Evolutionary conservation across 2,329 filamentous ascomycete species (phyloP).

Genomic region (Ophiostoma quercus): DNA sequence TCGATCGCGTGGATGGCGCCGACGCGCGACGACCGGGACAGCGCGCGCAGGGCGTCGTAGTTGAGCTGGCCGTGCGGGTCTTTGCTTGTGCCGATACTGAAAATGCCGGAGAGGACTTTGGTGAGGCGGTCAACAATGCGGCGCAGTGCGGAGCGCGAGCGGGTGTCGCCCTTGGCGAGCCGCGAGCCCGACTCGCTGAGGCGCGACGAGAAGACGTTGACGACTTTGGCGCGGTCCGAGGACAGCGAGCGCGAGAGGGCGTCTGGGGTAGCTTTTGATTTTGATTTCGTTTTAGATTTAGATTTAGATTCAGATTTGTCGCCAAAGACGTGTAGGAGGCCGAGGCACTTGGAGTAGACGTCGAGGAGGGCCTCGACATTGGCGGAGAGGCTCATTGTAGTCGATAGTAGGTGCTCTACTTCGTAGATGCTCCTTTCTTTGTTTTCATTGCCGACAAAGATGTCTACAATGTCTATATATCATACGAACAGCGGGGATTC

Average conservation of each 20-base stretch:
- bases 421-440: too few species aligned
- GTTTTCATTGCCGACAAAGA: too few species aligned
- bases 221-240: slow-evolving; percentile 40
- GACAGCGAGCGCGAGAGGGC: slow-evolving; percentile 34
- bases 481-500: neutral
- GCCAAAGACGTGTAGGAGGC: slow-evolving; percentile 25
- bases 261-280: neutral
- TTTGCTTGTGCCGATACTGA: slow-evolving; percentile 33
- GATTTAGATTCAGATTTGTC: neutral
- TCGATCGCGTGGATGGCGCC: slow-evolving; percentile 48
- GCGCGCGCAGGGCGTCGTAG: slow-evolving; percentile 43
- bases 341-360: slow-evolving; percentile 45
- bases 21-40: slow-evolving; percentile 45
- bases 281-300: neutral
- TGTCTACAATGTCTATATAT: too few species aligned
- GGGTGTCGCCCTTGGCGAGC: slow-evolving; percentile 44
- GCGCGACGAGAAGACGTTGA: slow-evolving; percentile 40
- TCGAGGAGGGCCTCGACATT: slow-evolving; percentile 43
- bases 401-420: too few species aligned
- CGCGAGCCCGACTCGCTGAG: slow-evolving; percentile 39
- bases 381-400: slow-evolving; percentile 39
- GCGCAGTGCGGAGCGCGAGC: slow-evolving; percentile 38
- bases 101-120: slow-evolving; percentile 39
- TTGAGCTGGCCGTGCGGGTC: slow-evolving; percentile 33
- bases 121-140: slow-evolving; percentile 42